Percentiles rank a stretch among this genome's conserved stretches.
These are phyloP conservation scores for Ganoderma sinense DNA, from an alignment of 1,284 basidiomycete genomes.

Conservation along the genomic window DNA sequence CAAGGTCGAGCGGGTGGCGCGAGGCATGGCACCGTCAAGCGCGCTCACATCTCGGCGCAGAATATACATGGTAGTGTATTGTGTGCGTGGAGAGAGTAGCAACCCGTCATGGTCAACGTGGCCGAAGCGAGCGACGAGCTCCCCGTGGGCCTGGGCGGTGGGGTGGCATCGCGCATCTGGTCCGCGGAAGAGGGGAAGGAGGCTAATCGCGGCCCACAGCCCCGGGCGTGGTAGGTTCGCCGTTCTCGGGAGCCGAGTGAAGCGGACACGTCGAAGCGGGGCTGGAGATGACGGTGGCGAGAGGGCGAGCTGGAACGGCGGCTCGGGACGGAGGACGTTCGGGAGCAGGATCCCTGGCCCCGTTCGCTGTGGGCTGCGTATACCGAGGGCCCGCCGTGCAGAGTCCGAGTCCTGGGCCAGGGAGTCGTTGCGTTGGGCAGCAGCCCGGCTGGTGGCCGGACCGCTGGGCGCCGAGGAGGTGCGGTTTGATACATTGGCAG, in stretches of 20 bases:
- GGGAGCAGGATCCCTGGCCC: background rate
- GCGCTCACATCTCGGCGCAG: slow-evolving; percentile 7
- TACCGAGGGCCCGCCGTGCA: background rate
- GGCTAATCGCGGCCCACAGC: slow-evolving; percentile 12
- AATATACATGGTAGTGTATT: background rate
- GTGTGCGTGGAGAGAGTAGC: background rate
- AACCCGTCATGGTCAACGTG: slow-evolving; percentile 12
- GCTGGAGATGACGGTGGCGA: background rate
- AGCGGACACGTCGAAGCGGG: background rate
- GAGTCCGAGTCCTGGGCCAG: background rate
- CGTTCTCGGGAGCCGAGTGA: slow-evolving; percentile 12
- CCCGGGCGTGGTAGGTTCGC: slow-evolving; percentile 7
- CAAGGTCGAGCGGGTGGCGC: background rate
- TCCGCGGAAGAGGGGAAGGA: slow-evolving; percentile 17
- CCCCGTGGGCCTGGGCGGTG: background rate
- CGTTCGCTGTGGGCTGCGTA: background rate
- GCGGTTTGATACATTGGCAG: slow-evolving; percentile 17
- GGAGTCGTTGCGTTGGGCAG: background rate
- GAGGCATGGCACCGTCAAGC: background rate
- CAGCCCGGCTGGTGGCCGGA: slow-evolving; percentile 5
- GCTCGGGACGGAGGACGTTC: slow-evolving; percentile 16
- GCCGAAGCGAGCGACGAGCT: background rate
- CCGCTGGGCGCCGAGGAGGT: slow-evolving; percentile 10
- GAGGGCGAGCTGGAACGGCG: slow-evolving; percentile 14
- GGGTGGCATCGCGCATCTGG: background rate